These are phyloP conservation scores for Daldinia sp. DNA, from an alignment of 2,329 filamentous ascomycete genomes.

Conservation along the genomic window DNA sequence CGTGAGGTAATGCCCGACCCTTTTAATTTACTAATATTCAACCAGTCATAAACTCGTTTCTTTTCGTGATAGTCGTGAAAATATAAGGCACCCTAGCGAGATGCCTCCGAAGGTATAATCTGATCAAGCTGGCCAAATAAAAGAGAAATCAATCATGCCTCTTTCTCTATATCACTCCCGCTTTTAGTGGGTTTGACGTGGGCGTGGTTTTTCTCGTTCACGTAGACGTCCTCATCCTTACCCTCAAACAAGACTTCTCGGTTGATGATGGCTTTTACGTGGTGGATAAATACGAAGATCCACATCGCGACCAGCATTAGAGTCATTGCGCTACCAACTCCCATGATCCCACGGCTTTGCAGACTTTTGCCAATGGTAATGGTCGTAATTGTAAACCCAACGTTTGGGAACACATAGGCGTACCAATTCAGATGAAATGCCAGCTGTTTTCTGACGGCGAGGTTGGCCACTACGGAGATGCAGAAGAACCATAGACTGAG, in stretches of 20 bases:
- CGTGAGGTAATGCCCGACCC: not conserved
- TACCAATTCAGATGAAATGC: conserved; percentile 62
- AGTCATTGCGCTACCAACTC: conserved; percentile 64
- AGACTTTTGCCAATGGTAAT: conserved; percentile 65
- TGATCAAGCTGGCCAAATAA: not conserved
- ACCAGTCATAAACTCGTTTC: conserved; percentile 24
- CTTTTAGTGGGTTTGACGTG: conserved; percentile 36
- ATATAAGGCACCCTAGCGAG: conserved; percentile 3
- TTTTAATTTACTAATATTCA: not conserved
- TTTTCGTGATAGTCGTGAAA: conserved; percentile 15
- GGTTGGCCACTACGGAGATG: conserved; percentile 44
- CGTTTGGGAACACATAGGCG: conserved; percentile 73
- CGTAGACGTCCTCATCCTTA: conserved; percentile 62
- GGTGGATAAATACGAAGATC: conserved; percentile 59
- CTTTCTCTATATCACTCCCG: conserved; percentile 33
- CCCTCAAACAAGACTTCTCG: conserved; percentile 66
- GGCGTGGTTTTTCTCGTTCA: conserved; percentile 37
- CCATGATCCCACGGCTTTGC: conserved; percentile 60
- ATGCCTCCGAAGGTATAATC: conserved; percentile 2
- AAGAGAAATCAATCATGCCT: conserved; percentile 21
- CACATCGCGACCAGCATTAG: conserved; percentile 63
- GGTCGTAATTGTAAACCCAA: conserved; percentile 67
- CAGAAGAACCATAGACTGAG: conserved; percentile 61
- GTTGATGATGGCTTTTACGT: conserved; percentile 58
- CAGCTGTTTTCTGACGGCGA: conserved; percentile 42